Percentiles rank a stretch among this genome's conserved stretches.
Conservation (phyloP, 768 basidiomycete species). For the Phylloporus sp. region DNA sequence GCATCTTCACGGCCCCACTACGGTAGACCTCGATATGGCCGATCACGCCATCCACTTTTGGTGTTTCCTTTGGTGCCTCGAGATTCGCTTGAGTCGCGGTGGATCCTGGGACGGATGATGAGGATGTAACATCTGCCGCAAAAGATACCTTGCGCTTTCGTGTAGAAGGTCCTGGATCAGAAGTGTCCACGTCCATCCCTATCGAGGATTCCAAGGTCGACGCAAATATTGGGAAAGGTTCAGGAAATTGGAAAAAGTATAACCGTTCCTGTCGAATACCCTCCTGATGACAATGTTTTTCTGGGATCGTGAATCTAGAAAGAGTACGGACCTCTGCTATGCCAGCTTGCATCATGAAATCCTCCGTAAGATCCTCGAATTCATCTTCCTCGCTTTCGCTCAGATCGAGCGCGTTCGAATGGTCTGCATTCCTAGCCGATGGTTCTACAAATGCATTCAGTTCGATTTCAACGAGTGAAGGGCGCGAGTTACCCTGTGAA, state of each 20-base stretch:
- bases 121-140: constrained; percentile 55
- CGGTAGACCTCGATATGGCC: constrained; percentile 83
- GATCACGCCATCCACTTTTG: constrained; percentile 67
- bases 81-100: constrained; percentile 17
- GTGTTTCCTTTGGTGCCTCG: constrained; percentile 27
- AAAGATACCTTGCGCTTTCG: constrained; percentile 55
- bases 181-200: constrained; percentile 34
- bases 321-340: constrained; percentile 36
- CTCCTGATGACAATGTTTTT: constrained; percentile 35
- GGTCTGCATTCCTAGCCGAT: constrained; percentile 38
- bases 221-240: constrained; percentile 74
- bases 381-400: constrained; percentile 78
- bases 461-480: neutral
- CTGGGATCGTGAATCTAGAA: neutral
- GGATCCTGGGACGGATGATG: constrained; percentile 30
- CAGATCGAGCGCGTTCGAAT: constrained; percentile 61
- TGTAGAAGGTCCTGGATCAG: constrained; percentile 23
- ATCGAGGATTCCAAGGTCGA: constrained; percentile 31
- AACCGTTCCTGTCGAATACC: constrained; percentile 58
- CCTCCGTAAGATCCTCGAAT: constrained; percentile 70
- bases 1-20: constrained; percentile 85
- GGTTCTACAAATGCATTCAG: constrained; percentile 5
- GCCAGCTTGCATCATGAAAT: constrained; percentile 50
- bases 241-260: constrained; percentile 89
- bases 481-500: constrained; percentile 30